phyloP scores from a whole-genome alignment of 2,329 filamentous ascomycete species.

The Geosmithia putterillii region DNA sequence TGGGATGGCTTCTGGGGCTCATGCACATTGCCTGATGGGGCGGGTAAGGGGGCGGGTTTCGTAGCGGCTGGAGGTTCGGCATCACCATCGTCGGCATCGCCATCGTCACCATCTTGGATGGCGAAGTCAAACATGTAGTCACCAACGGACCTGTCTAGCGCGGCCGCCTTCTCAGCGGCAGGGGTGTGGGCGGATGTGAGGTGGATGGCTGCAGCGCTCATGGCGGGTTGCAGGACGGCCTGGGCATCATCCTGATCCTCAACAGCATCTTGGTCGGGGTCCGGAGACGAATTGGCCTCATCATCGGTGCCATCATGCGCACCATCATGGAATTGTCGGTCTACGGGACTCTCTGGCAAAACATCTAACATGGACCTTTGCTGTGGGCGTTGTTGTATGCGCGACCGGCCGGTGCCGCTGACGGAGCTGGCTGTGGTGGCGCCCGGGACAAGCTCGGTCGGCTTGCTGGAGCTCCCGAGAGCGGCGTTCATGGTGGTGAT shows the following conservation, averaged over 20 bases:
- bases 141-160: constrained; percentile 29
- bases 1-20: background rate
- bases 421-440: background rate
- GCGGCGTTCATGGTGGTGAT: background rate
- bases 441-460: background rate
- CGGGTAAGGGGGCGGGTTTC: constrained; percentile 1
- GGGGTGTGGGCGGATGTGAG: constrained; percentile 42
- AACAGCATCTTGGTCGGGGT: constrained; percentile 7
- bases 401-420: background rate
- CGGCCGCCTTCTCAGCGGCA: constrained; percentile 44
- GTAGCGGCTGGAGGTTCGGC: constrained; percentile 5
- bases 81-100: constrained; percentile 6
- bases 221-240: constrained; percentile 45
- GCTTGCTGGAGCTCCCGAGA: background rate
- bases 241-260: constrained; percentile 42
- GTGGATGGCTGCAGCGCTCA: constrained; percentile 43
- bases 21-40: background rate
- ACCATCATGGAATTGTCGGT: background rate
- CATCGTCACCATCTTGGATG: constrained; percentile 7
- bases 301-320: background rate
- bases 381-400: background rate
- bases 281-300: constrained; percentile 1
- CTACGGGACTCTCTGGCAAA: background rate
- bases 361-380: background rate
- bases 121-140: constrained; percentile 12